Percentiles rank a stretch among this genome's conserved stretches.
phyloP scores from a whole-genome alignment of 2,329 filamentous ascomycete species.

The Sclerotinia subarctica region DNA sequence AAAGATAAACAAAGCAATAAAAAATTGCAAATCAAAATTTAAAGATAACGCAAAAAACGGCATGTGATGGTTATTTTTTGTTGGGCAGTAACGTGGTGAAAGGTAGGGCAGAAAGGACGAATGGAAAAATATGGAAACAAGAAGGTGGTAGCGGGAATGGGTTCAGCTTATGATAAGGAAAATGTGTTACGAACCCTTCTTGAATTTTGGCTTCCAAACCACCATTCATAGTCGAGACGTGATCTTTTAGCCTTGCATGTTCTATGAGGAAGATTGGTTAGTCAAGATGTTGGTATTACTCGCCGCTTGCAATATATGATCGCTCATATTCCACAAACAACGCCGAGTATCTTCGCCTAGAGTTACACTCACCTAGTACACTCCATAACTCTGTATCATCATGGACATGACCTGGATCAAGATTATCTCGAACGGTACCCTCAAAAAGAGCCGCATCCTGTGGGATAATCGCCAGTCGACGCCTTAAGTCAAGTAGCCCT shows the following conservation, averaged over 20 bases:
- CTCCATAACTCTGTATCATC: conserved; percentile 98
- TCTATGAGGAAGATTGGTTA: conserved; percentile 54
- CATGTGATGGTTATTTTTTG: conserved; percentile 18
- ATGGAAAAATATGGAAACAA: conserved; percentile 13
- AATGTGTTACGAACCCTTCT: conserved; percentile 71
- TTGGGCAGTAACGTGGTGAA: conserved; percentile 23
- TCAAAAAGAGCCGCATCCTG: conserved; percentile 97
- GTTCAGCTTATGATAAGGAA: conserved; percentile 21
- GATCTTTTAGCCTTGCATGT: conserved; percentile 89
- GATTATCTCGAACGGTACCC: conserved; percentile 87
- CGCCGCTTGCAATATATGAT: conserved; percentile 32
- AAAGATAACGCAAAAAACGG: conserved; percentile 4
- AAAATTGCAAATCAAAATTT: conserved; percentile 11
- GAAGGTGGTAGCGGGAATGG: conserved; percentile 1
- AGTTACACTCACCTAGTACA: conserved; percentile 69
- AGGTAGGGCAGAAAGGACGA: conserved; percentile 20
- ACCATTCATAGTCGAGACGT: conserved; percentile 81
- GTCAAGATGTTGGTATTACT: conserved; percentile 33
- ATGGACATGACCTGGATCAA: conserved; percentile 91
- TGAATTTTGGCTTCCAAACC: conserved; percentile 86
- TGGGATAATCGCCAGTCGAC: conserved; percentile 91
- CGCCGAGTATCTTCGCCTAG: conserved; percentile 21
- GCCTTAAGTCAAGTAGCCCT: conserved; percentile 81
- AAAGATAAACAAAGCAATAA: conserved; percentile 2
- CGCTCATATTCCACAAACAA: conserved; percentile 32